Conservation (phyloP, 1,139 yeast genomes). For the Yarrowia galli region DNA sequence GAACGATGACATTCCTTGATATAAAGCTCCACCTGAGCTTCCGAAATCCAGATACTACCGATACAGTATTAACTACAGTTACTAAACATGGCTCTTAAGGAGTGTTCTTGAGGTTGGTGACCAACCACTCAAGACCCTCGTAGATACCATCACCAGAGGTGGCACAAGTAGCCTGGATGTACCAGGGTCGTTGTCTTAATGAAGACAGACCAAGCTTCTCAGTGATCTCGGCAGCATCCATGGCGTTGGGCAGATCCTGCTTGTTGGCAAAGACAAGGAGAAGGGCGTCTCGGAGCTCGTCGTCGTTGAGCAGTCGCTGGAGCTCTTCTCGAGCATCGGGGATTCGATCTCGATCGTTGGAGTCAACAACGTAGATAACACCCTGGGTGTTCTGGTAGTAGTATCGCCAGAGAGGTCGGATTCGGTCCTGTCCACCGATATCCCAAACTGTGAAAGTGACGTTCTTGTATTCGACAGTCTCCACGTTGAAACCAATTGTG, state of each 20-base stretch:
- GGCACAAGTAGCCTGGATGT: slow-evolving; percentile 93
- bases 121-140: slow-evolving; percentile 95
- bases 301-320: slow-evolving; percentile 94
- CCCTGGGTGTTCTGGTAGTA: slow-evolving; percentile 95
- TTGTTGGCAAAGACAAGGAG: slow-evolving; percentile 83
- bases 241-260: slow-evolving; percentile 94
- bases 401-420: slow-evolving; percentile 95
- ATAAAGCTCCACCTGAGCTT: slow-evolving; percentile 34
- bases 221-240: slow-evolving; percentile 94
- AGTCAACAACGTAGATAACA: slow-evolving; percentile 90
- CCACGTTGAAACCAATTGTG: slow-evolving; percentile 93
- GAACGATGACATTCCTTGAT: slow-evolving; percentile 21
- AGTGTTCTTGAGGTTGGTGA: slow-evolving; percentile 81
- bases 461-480: slow-evolving; percentile 93
- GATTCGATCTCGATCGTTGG: slow-evolving; percentile 93
- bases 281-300: slow-evolving; percentile 89
- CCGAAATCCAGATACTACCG: slow-evolving; percentile 30
- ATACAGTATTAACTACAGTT: slow-evolving; percentile 38
- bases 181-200: slow-evolving; percentile 94
- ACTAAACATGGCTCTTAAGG: slow-evolving; percentile 46
- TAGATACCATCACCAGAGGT: slow-evolving; percentile 94
- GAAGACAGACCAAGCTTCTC: slow-evolving; percentile 92
- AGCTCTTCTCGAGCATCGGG: slow-evolving; percentile 92
- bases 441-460: slow-evolving; percentile 95
- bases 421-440: slow-evolving; percentile 97